Evolutionary conservation across 1,284 basidiomycete genomes (phyloP), one percentile per base, ranked within the genome.

Genomic region (Spongispora temasekensis): DNA sequence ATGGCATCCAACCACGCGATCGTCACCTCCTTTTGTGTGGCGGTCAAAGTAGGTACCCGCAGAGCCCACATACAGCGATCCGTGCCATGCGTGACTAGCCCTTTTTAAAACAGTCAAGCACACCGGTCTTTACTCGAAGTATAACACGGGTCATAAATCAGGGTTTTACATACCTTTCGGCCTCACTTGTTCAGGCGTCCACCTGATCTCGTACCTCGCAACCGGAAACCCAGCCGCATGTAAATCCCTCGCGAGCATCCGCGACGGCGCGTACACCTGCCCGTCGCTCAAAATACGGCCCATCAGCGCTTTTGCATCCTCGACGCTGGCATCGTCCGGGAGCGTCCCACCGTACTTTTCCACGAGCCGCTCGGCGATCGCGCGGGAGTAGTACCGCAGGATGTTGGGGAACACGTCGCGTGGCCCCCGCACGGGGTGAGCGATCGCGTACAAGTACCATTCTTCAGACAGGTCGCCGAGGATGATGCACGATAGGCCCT

Each of bases 361-460:
- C 31, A 88, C 68, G 57, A 91, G 75, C 35, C 72, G 72, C 55
- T 77, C 64, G 2, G 83, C 81, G 27, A 86, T 70, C 2, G 78
- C 74, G 12, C 61, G 67, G 2, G 82, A 79, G 69, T 87, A 91
- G 70, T 89, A 92, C 56, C 89, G 73, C 67, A 80, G 74, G 51
- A 92, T 69, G 65, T 89, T 89, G 6, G 77, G 75, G 23, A 80
- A 69, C 19, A 91, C 76, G 63, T 90, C 87, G 17, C 64, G 62
- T 19, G 77, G 71, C 19, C 72, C 71, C 23, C 69, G 53, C 56
- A 90, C 79, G 1, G 84, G 83, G 69, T 91, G 84, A 2, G 87
- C 84, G 64, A 89, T 83, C 10, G 86, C 81, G 67, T 92, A 92
- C 59, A 91, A 80, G 70, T 84, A 88, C 88, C 90, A 91, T 72